Evolutionary conservation across 768 basidiomycete genomes (phyloP).

Genomic region (Tephrocybe sp.): DNA sequence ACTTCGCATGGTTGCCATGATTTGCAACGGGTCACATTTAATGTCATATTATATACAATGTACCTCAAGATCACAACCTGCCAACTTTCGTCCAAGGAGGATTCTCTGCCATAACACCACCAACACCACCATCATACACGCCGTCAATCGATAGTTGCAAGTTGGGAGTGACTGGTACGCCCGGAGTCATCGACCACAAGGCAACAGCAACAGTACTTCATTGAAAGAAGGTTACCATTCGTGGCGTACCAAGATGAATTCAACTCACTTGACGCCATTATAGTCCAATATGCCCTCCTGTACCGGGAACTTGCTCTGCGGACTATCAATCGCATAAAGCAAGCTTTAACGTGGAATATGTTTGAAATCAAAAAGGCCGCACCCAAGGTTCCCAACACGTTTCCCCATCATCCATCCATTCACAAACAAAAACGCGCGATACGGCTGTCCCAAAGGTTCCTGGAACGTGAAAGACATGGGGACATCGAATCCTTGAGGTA

Average conservation of each 20-base stretch:
- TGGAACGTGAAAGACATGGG: conserved; percentile 73
- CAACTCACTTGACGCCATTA: conserved; percentile 64
- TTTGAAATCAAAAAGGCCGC: too few species aligned
- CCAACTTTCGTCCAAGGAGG: conserved; percentile 50
- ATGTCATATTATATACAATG: too few species aligned
- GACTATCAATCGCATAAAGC: conserved; percentile 35
- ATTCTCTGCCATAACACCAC: conserved; percentile 52
- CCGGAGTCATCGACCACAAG: conserved; percentile 63
- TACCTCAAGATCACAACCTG: conserved; percentile 15
- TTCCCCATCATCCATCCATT: conserved; percentile 94
- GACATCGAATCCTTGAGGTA: conserved; percentile 61
- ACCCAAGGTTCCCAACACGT: conserved; percentile 69
- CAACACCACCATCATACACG: conserved; percentile 66
- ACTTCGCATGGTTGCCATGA: too few species aligned
- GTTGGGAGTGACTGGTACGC: conserved; percentile 44
- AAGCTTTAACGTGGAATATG: too few species aligned
- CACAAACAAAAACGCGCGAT: conserved; percentile 71
- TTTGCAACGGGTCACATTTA: too few species aligned
- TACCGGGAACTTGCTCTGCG: conserved; percentile 80
- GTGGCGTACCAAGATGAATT: too few species aligned
- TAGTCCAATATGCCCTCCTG: conserved; percentile 79
- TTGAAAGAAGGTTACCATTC: too few species aligned
- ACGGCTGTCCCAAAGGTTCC: conserved; percentile 55
- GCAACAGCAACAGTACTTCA: conserved; percentile 64
- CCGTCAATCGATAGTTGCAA: conserved; percentile 55